Base-by-base conservation (phyloP, 2,329 filamentous ascomycete species). In the Pseudopyrenochaeta lycopersici region DNA sequence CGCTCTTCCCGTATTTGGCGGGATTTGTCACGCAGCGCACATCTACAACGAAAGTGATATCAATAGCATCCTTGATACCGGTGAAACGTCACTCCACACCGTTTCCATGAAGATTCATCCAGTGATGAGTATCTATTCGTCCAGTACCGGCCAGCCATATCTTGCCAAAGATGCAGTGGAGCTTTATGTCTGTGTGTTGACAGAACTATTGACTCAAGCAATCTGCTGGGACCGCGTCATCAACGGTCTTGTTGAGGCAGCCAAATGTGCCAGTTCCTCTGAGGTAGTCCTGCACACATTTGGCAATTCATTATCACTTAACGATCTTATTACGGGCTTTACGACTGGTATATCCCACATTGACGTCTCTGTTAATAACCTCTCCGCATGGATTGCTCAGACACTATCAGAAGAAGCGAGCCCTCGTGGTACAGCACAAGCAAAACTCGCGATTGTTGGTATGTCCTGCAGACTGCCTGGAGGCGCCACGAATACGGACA, bases 71-170 rank as follows among this genome's bases (percentile, higher is more conserved):
- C 56, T 77, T 21, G 46, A 42, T 21, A 10, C 5, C 10, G 2
- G 15, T n/a, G 4, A 14, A 11, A 18, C 35, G 3, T 38, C 35
- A 21, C 17, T 20, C 12, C 17, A 21, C 10, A 20, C 35, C 10
- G 17, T 38, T 14, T 27, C 21, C 7, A 15, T 62, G 44, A 52
- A 21, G 21, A 40, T 68, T 7, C 10, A 68, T 56, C 53, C 73
- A 60, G 2, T 74, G 72, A 4, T 54, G 36, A 32, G 63, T 68
- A 12, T 73, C 67, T 81, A 85, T 73, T 85, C 83, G 4, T 82
- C 81, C 56, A 77, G 78, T 12, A 80, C 78, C 11, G 83, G 82
- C 2, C 36, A 41, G 9, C 35, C 52, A 7, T 59, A 62, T 15
- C 30, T n/a, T 44, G 46, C 60, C 54, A 30, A 70, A 36, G 18